A percentile compares a stretch with the other conserved stretches of the same genome.
Evolutionary conservation across 139 green algal species (phyloP).

Genomic region (Picochlorum sp.): DNA sequence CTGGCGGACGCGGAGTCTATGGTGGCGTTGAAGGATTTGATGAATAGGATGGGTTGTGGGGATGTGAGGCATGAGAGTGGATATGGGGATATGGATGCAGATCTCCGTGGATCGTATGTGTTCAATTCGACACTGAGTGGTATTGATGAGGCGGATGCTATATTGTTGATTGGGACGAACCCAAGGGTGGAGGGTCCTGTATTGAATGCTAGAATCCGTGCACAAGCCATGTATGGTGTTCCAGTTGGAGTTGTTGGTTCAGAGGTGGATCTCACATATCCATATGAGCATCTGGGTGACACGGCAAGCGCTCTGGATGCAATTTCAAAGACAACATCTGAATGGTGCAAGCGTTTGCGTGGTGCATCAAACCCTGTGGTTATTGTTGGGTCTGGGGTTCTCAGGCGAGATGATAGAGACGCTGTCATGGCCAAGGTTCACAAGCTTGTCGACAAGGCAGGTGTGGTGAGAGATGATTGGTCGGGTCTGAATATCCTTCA

Average conservation of each 20-base stretch:
- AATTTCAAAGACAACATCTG: slow-evolving; percentile 35
- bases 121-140: slow-evolving; percentile 79
- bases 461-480: slow-evolving; percentile 80
- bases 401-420: slow-evolving; percentile 65
- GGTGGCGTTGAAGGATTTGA: slow-evolving; percentile 75
- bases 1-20: slow-evolving; percentile 91
- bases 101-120: slow-evolving; percentile 83
- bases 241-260: slow-evolving; percentile 16
- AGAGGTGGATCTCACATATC: slow-evolving; percentile 90
- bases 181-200: slow-evolving; percentile 87
- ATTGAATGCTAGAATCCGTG: slow-evolving; percentile 85
- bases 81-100: slow-evolving; percentile 55
- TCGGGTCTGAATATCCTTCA: slow-evolving; percentile 97
- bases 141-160: slow-evolving; percentile 81
- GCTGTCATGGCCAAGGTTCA: slow-evolving; percentile 58
- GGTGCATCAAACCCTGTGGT: slow-evolving; percentile 67
- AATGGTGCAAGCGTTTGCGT: slow-evolving; percentile 64
- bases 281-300: slow-evolving; percentile 73
- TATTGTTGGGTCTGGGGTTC: slow-evolving; percentile 81
- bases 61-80: slow-evolving; percentile 46
- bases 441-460: slow-evolving; percentile 38
- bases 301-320: slow-evolving; percentile 52
- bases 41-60: slow-evolving; percentile 60
- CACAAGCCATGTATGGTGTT: slow-evolving; percentile 47
- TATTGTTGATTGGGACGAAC: slow-evolving; percentile 91